Percentiles rank a stretch among this genome's conserved stretches.
phyloP scores from a whole-genome alignment of 2,329 filamentous ascomycete genomes.

The Penicillium expansum region DNA sequence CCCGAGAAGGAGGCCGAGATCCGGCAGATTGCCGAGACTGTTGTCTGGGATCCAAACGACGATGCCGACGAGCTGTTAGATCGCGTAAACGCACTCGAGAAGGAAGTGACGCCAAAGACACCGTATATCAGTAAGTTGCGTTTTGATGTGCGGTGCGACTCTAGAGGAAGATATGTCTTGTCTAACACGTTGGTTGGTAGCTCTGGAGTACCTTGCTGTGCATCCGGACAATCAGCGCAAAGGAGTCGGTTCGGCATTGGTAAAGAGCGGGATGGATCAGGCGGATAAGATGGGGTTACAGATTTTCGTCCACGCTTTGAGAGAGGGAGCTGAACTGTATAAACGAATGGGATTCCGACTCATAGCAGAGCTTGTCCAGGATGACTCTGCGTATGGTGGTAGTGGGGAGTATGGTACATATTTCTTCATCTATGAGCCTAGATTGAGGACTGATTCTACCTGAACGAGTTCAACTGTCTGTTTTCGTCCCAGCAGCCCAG shows the following conservation, averaged over 20 bases:
- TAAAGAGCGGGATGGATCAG: background rate
- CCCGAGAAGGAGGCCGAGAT: background rate
- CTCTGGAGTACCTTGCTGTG: background rate
- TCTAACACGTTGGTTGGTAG: background rate
- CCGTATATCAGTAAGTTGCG: background rate
- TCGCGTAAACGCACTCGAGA: background rate
- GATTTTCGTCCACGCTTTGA: background rate
- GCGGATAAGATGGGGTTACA: background rate
- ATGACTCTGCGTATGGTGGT: background rate
- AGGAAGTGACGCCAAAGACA: background rate
- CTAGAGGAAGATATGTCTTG: background rate
- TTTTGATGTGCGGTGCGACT: no score
- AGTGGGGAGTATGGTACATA: background rate
- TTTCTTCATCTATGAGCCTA: background rate
- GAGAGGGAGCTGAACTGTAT: background rate
- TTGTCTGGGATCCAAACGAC: background rate
- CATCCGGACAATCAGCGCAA: background rate
- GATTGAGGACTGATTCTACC: background rate
- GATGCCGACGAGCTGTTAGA: background rate
- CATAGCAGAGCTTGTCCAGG: background rate
- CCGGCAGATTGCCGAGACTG: background rate
- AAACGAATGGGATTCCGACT: background rate
- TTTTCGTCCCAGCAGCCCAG: no score
- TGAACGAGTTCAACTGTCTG: no score
- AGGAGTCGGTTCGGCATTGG: background rate